phyloP scores from a whole-genome alignment of 441 rosid genomes.

The Populus trichocarpa region DNA sequence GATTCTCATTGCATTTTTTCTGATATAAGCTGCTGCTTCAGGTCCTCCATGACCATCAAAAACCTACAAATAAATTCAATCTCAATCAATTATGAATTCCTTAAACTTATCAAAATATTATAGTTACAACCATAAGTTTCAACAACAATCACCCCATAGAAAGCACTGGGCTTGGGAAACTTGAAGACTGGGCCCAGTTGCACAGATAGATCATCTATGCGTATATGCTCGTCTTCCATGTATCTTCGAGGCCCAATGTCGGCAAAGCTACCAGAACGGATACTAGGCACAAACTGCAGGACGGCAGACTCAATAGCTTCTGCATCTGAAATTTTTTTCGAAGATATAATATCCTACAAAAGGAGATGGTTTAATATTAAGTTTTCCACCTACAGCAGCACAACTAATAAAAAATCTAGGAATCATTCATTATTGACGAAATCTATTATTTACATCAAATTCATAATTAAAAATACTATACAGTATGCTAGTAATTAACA shows the following conservation, averaged over 20 bases:
- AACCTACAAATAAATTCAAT: constrained; percentile 41
- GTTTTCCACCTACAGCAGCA: background rate
- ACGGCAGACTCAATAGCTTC: constrained; percentile 29
- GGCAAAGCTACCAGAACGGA: constrained; percentile 82
- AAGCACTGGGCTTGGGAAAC: constrained; percentile 61
- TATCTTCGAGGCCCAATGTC: constrained; percentile 77
- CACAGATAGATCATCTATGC: constrained; percentile 58
- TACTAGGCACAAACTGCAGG: constrained; percentile 53
- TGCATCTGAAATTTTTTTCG: constrained; percentile 30
- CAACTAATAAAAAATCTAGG: background rate
- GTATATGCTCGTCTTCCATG: constrained; percentile 89
- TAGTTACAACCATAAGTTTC: background rate
- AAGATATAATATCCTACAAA: constrained; percentile 42
- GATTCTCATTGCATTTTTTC: constrained; percentile 58
- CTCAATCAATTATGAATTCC: constrained; percentile 4
- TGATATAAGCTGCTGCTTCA: constrained; percentile 77
- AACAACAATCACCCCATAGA: constrained; percentile 68
- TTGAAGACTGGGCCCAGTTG: constrained; percentile 41
- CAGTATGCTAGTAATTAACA: background rate
- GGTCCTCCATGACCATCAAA: constrained; percentile 94
- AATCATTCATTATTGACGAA: background rate
- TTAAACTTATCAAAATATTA: background rate
- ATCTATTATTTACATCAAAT: background rate
- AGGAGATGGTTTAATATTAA: background rate
- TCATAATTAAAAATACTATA: background rate